phyloP scores from a whole-genome alignment of 2,329 filamentous ascomycete genomes.

The Colletotrichum theobromicola region DNA sequence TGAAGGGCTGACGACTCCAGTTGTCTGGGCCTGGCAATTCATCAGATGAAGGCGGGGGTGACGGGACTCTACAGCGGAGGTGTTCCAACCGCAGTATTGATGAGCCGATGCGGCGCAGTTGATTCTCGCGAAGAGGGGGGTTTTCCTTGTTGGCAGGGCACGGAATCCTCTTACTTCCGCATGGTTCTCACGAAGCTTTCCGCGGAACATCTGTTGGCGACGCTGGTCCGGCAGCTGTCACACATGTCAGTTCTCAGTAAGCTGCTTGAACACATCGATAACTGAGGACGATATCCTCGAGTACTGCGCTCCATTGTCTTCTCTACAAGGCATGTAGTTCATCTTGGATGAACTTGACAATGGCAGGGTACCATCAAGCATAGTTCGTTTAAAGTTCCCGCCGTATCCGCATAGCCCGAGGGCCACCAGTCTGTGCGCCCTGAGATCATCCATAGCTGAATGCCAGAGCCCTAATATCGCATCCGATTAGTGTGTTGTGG shows the following conservation, averaged over 20 bases:
- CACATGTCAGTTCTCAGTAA: not conserved
- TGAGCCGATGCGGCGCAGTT: not conserved
- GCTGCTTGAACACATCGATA: not conserved
- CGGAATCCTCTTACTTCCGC: not conserved
- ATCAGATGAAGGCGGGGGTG: not conserved
- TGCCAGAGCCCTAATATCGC: not conserved
- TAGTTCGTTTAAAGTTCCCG: constrained; percentile 11
- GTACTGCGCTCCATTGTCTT: not conserved
- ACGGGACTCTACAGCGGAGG: not conserved
- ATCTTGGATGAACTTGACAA: not conserved
- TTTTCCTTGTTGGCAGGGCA: not conserved
- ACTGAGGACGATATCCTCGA: not conserved
- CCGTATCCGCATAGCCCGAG: not conserved
- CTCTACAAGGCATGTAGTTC: not conserved
- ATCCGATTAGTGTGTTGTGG: not conserved
- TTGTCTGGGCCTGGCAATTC: not conserved
- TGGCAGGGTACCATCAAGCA: not conserved
- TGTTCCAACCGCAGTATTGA: not conserved
- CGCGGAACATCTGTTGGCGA: not conserved
- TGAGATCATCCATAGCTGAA: not conserved
- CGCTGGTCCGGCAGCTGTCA: not conserved
- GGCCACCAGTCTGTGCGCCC: not conserved
- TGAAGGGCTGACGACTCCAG: not conserved
- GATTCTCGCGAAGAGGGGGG: not conserved
- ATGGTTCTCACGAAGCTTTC: not conserved